These are phyloP conservation scores for Penicillium sp. DNA, from an alignment of 2,329 filamentous ascomycete species.

Conservation along the genomic window DNA sequence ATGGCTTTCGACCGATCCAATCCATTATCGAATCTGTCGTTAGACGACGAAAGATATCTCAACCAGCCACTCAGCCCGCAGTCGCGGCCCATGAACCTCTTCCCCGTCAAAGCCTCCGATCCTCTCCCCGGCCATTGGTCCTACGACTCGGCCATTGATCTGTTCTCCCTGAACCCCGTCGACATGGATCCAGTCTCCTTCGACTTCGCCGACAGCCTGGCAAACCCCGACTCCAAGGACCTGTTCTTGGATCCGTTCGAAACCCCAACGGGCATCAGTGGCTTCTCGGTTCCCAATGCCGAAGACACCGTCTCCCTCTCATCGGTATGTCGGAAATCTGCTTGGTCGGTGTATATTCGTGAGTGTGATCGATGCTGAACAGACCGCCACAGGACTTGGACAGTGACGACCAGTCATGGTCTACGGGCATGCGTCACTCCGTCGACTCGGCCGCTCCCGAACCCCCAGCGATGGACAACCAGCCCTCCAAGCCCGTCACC, in stretches of 20 bases:
- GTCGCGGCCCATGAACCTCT: slow-evolving; percentile 22
- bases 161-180: slow-evolving; percentile 33
- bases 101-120: slow-evolving; percentile 28
- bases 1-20: slow-evolving; percentile 22
- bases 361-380: slow-evolving; percentile 5
- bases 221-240: slow-evolving; percentile 31
- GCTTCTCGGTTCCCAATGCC: slow-evolving; percentile 31
- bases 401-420: slow-evolving; percentile 37
- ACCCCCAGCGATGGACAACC: slow-evolving; percentile 1
- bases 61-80: slow-evolving; percentile 22
- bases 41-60: slow-evolving; percentile 21
- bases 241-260: slow-evolving; percentile 32
- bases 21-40: slow-evolving; percentile 15
- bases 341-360: background rate
- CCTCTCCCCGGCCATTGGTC: slow-evolving; percentile 37
- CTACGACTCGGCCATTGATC: slow-evolving; percentile 36
- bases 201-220: slow-evolving; percentile 31
- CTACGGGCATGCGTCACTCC: slow-evolving; percentile 23
- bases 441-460: slow-evolving; percentile 17
- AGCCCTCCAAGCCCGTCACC: slow-evolving; percentile 9
- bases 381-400: slow-evolving; percentile 28
- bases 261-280: slow-evolving; percentile 30
- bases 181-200: slow-evolving; percentile 32
- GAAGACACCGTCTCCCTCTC: slow-evolving; percentile 33
- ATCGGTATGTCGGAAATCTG: slow-evolving; percentile 17